Conservation (phyloP, 768 basidiomycete species). For the Pulveroboletus sp. region DNA sequence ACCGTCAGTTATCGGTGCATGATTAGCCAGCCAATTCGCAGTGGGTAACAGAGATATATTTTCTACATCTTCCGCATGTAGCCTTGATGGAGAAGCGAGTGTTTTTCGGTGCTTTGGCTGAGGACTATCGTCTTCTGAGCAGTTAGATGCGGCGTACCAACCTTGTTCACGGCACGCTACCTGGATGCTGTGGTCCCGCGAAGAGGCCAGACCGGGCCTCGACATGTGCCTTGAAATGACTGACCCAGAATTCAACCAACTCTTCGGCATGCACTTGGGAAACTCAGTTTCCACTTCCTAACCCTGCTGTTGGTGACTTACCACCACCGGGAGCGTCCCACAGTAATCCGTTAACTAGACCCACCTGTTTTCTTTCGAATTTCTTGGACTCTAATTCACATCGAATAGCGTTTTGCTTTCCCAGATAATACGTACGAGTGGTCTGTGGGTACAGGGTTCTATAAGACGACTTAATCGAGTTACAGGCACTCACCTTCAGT, state of each 20-base stretch:
- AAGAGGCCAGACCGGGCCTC: constrained; percentile 48
- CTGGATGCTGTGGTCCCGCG: constrained; percentile 3
- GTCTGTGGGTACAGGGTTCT: constrained; percentile 33
- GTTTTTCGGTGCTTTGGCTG: constrained; percentile 48
- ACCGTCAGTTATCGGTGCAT: constrained; percentile 9
- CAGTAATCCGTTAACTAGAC: constrained; percentile 57
- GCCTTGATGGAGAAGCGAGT: constrained; percentile 4
- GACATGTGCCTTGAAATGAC: constrained; percentile 66
- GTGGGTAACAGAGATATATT: neutral
- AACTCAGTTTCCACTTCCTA: constrained; percentile 2
- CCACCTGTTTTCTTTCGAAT: constrained; percentile 50
- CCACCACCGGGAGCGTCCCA: constrained; percentile 64
- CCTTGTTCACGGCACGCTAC: constrained; percentile 12
- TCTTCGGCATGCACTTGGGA: constrained; percentile 57
- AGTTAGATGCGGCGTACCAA: constrained; percentile 5
- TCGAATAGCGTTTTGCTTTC: constrained; percentile 54
- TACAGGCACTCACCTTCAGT: constrained; percentile 49
- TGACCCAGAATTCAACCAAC: constrained; percentile 72
- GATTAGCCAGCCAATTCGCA: constrained; percentile 14
- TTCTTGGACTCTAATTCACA: constrained; percentile 50
- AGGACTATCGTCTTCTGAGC: constrained; percentile 34
- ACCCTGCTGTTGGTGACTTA: constrained; percentile 33
- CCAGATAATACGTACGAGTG: constrained; percentile 63
- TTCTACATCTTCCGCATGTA: neutral
- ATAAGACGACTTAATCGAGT: neutral